Percentiles rank a stretch among this genome's conserved stretches.
Evolutionary conservation across 2,329 filamentous ascomycete genomes (phyloP).

Genomic region (Sordariomycetes sp.): DNA sequence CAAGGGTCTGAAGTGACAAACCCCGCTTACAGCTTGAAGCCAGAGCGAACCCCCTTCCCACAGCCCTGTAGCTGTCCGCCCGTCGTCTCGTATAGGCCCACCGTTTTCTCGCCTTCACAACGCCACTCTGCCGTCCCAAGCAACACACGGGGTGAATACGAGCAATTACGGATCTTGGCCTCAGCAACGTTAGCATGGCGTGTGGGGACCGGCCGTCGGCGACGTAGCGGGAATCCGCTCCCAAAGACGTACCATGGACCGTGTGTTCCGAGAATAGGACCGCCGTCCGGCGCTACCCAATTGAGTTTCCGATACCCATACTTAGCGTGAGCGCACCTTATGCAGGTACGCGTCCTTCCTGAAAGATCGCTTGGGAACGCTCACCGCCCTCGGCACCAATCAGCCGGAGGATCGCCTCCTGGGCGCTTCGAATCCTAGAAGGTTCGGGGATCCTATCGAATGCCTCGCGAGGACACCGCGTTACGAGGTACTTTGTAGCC

Average conservation of each 20-base stretch:
- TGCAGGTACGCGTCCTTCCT: background rate
- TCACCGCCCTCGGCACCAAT: background rate
- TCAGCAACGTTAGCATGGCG: too few relatives aligned
- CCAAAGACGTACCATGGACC: background rate
- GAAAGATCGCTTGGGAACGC: background rate
- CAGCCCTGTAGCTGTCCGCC: background rate
- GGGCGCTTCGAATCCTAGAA: background rate
- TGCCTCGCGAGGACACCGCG: background rate
- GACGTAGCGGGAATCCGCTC: too few relatives aligned
- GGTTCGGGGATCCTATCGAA: background rate
- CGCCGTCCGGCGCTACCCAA: background rate
- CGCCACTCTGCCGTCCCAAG: background rate
- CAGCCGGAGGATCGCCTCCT: background rate
- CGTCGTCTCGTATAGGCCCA: background rate
- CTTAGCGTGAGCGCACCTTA: background rate
- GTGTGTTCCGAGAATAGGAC: background rate
- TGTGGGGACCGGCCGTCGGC: too few relatives aligned
- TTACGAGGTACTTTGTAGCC: background rate
- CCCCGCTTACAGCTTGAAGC: background rate
- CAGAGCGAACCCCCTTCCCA: background rate
- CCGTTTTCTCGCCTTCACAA: background rate
- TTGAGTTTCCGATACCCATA: background rate
- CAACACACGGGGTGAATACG: too few relatives aligned
- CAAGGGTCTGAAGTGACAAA: background rate
- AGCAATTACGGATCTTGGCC: too few relatives aligned